Evolutionary conservation across 495 filamentous ascomycete genomes (phyloP).

Genomic region (Polyplosphaeria fusca): DNA sequence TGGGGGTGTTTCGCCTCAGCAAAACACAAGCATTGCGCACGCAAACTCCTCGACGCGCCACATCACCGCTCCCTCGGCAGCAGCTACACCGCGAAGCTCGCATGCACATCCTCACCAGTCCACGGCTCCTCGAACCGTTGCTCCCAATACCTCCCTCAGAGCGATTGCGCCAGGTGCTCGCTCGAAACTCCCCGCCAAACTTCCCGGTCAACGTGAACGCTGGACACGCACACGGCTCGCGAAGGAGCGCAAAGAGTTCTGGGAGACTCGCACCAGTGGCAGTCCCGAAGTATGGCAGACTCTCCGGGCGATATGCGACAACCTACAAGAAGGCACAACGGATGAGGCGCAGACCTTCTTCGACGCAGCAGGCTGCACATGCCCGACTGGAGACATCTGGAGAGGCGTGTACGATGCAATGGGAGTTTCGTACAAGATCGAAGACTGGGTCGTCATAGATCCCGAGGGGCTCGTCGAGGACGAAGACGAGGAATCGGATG

Average conservation of each 20-base stretch:
- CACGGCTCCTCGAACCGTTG: constrained; percentile 6
- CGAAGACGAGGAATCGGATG: constrained; percentile 29
- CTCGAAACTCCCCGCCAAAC: constrained; percentile 14
- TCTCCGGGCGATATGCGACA: constrained; percentile 60
- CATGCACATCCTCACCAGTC: constrained; percentile 11
- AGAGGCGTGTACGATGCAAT: constrained; percentile 71
- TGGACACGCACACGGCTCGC: constrained; percentile 52
- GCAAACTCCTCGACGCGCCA: constrained; percentile 19
- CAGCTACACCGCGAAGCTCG: not conserved
- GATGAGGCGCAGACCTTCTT: constrained; percentile 75
- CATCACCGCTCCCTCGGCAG: constrained; percentile 15
- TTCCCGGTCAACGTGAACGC: not conserved
- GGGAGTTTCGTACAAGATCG: constrained; percentile 72
- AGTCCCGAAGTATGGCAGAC: constrained; percentile 75
- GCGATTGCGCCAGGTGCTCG: constrained; percentile 2
- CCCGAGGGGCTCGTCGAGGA: constrained; percentile 64
- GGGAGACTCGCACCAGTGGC: constrained; percentile 71
- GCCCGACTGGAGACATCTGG: constrained; percentile 66
- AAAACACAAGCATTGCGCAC: not conserved
- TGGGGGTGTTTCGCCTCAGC: not conserved
- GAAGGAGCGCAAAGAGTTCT: constrained; percentile 47
- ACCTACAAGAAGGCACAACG: constrained; percentile 59
- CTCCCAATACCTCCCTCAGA: constrained; percentile 20
- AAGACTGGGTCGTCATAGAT: constrained; percentile 71
- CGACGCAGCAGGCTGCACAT: constrained; percentile 72